These are phyloP conservation scores for Talinum fruticosum DNA, from an alignment of 148 eudicot genomes.

Conservation along the genomic window DNA sequence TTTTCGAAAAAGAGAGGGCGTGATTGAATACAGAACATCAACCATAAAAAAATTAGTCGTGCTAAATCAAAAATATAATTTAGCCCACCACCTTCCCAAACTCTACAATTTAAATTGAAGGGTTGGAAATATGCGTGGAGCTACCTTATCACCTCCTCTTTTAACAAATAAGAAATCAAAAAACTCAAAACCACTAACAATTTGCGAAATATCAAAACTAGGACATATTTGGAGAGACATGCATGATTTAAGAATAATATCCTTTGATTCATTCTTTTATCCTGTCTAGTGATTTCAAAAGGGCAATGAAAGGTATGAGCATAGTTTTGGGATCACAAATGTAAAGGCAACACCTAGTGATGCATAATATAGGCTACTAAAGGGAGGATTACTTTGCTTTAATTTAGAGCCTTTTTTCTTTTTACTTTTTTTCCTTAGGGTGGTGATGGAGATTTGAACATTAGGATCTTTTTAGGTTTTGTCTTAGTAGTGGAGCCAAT, in stretches of 20 bases:
- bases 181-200: too few relatives aligned
- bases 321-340: background rate
- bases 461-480: constrained; percentile 2
- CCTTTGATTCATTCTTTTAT: background rate
- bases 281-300: background rate
- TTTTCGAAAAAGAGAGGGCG: too few relatives aligned
- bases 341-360: background rate
- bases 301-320: background rate
- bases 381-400: background rate
- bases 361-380: background rate
- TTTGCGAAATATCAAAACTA: too few relatives aligned
- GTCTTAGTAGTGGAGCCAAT: background rate
- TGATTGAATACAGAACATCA: too few relatives aligned
- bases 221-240: background rate
- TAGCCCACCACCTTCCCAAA: too few relatives aligned
- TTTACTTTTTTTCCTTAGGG: background rate
- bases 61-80: too few relatives aligned
- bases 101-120: too few relatives aligned
- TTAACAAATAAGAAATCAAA: too few relatives aligned
- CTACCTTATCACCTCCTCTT: too few relatives aligned
- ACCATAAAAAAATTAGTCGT: too few relatives aligned
- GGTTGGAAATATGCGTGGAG: too few relatives aligned
- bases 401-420: background rate
- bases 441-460: background rate
- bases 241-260: background rate